Base-by-base conservation (phyloP, 2,329 filamentous ascomycete genomes). In the Rhinocladiella mackenziei region DNA sequence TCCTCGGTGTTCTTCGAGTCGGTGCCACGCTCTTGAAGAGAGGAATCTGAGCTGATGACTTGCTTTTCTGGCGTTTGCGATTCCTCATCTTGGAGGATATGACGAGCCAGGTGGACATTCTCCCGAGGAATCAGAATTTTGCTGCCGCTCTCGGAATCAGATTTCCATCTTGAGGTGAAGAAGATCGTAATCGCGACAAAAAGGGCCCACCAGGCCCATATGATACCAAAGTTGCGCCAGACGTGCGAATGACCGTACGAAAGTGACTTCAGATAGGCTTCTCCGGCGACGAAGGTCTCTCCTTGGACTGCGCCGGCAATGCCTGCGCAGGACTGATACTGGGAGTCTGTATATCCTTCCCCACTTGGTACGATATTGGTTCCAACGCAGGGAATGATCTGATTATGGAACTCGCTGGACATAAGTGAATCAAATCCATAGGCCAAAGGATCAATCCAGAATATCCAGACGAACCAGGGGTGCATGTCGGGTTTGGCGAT, bases 101-200 rank as follows among this genome's bases (percentile, higher is more conserved):
- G 36, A 6, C 26, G 7, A 2, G 61, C 58, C 11, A 68, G 58
- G 43, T 72, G 68, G 25, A 70, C 64, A 17, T 72, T 73, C 58
- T 83, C 80, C 3, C 81, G 72, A 0, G 82, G 82, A 26, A 86
- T 75, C 1, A 85, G 60, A 2, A 84, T 67, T 22, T 70, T 71
- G 2, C 72, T 71, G 1, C 77, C 76, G 13, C 68, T 67, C 34
- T 77, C 76, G 0, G 71, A 71, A 0, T 71, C 60, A 2, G 73
- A 62, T 18, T 73, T 70, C 82, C 81, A 84, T 11, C 66, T 65
- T 1, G 65, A 65, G 0, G 81, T 85, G 18, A 70, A 69, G 39
- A 74, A 59, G 34, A 85, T 72, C 0, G 81, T 84, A 3, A 82
- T 56, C 3, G 45, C 70, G 11, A 78, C 75, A 45, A 75, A 83